Percentiles rank a stretch among this genome's conserved stretches.
Evolutionary conservation across 768 basidiomycete species (phyloP).

Genomic region (Paxillus ammoniavirescens): DNA sequence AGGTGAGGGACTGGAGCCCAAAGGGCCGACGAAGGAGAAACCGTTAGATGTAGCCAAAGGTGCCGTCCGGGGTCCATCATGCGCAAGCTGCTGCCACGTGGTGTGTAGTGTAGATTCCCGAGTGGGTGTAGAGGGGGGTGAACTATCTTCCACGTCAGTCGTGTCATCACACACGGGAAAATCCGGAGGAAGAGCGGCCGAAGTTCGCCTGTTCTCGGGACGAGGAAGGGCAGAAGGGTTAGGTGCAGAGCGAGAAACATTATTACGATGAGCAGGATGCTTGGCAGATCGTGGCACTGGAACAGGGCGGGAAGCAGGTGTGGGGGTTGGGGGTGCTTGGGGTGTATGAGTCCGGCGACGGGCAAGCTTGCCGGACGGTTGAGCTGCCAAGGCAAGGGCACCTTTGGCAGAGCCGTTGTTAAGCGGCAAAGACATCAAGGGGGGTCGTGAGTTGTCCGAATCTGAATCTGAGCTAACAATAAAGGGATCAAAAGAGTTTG

Average conservation of each 20-base stretch:
- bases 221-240: constrained; percentile 34
- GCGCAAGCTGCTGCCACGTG: constrained; percentile 34
- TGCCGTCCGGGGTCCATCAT: constrained; percentile 50
- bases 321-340: constrained; percentile 34
- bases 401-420: constrained; percentile 18
- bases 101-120: constrained; percentile 35
- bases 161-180: constrained; percentile 78
- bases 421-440: constrained; percentile 28
- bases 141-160: constrained; percentile 45
- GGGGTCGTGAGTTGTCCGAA: constrained; percentile 38
- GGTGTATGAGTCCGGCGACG: constrained; percentile 49
- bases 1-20: constrained; percentile 38
- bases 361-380: constrained; percentile 56
- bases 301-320: constrained; percentile 42
- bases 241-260: constrained; percentile 54
- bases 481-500: constrained; percentile 49
- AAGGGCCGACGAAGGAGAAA: constrained; percentile 40
- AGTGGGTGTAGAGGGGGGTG: constrained; percentile 54
- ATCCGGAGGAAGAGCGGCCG: constrained; percentile 29
- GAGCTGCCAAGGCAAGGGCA: constrained; percentile 43
- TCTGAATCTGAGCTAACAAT: constrained; percentile 44
- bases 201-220: constrained; percentile 32
- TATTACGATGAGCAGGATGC: constrained; percentile 17
- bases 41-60: constrained; percentile 39
- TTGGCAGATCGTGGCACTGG: constrained; percentile 43